These are phyloP conservation scores for Solanum piurae DNA, from an alignment of 257 asterid species.

Conservation along the genomic window DNA sequence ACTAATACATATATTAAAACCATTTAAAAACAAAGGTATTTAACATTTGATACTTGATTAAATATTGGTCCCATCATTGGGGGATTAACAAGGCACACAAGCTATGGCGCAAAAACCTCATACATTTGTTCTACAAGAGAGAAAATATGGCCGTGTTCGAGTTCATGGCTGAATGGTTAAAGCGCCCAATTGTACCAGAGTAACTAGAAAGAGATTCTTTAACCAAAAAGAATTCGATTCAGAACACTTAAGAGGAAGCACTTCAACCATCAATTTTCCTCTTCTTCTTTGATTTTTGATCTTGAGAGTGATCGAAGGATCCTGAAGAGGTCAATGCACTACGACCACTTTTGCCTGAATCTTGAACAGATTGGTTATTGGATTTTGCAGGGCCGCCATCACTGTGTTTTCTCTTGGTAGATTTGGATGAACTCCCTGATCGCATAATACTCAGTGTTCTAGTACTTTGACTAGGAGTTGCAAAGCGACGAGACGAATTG, in stretches of 20 bases:
- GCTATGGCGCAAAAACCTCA: background rate
- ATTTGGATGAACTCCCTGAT: slow-evolving; percentile 21
- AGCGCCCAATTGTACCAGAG: background rate
- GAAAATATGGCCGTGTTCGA: background rate
- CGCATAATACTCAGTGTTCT: slow-evolving; percentile 26
- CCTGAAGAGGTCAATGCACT: slow-evolving; percentile 42
- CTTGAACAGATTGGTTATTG: slow-evolving; percentile 22
- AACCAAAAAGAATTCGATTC: background rate
- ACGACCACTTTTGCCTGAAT: slow-evolving; percentile 36
- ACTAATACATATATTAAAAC: background rate
- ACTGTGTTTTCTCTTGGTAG: slow-evolving; percentile 31
- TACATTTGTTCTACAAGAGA: background rate
- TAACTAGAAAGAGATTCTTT: background rate
- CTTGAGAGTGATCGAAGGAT: slow-evolving; percentile 31
- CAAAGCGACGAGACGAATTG: slow-evolving; percentile 23
- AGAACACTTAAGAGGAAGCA: background rate
- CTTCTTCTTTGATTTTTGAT: slow-evolving; percentile 37
- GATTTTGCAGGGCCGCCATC: slow-evolving; percentile 23
- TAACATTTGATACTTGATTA: background rate
- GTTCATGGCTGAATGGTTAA: background rate
- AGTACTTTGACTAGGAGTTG: slow-evolving; percentile 35
- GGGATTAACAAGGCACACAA: background rate
- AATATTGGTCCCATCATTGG: background rate
- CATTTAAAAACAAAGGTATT: background rate
- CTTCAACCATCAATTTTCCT: slow-evolving; percentile 21